Evolutionary conservation across 164 flowering plant genomes (phyloP).

Genomic region (Protea cynaroides): DNA sequence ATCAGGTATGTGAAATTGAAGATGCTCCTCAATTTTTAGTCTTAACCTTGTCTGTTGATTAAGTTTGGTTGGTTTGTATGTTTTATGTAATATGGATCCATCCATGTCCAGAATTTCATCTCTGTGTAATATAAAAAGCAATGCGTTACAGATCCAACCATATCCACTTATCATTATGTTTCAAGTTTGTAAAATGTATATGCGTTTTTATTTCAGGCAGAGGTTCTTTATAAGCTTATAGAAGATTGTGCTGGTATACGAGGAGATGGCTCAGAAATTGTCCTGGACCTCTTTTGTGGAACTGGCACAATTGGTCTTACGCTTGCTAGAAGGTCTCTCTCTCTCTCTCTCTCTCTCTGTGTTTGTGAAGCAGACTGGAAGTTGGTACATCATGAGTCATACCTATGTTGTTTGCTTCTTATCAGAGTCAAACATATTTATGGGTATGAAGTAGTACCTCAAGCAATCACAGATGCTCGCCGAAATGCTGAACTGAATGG

Average conservation of each 20-base stretch:
- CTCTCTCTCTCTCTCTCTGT: background rate
- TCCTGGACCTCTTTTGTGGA: constrained; percentile 95
- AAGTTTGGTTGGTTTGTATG: background rate
- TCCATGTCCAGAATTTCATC: too few species aligned
- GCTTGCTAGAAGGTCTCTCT: constrained; percentile 69
- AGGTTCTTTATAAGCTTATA: constrained; percentile 77
- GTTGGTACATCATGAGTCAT: background rate
- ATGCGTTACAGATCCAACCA: too few species aligned
- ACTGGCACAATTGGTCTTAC: constrained; percentile 97
- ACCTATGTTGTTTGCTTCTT: constrained; percentile 12
- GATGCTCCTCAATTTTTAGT: background rate
- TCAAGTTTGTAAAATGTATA: constrained; percentile 6
- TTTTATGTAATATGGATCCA: too few species aligned
- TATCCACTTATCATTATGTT: background rate
- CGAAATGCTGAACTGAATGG: constrained; percentile 73
- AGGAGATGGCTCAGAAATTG: constrained; percentile 93
- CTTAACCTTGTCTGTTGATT: background rate
- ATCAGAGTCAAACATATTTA: constrained; percentile 79
- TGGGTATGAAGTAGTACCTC: constrained; percentile 91
- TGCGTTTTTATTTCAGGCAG: constrained; percentile 55
- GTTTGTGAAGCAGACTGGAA: background rate
- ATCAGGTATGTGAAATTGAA: constrained; percentile 50
- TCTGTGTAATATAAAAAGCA: too few species aligned
- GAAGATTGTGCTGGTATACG: constrained; percentile 82
- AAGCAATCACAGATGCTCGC: constrained; percentile 84